Evolutionary conservation across 2,329 filamentous ascomycete genomes (phyloP).

Genomic region (Curvularia spicifera): DNA sequence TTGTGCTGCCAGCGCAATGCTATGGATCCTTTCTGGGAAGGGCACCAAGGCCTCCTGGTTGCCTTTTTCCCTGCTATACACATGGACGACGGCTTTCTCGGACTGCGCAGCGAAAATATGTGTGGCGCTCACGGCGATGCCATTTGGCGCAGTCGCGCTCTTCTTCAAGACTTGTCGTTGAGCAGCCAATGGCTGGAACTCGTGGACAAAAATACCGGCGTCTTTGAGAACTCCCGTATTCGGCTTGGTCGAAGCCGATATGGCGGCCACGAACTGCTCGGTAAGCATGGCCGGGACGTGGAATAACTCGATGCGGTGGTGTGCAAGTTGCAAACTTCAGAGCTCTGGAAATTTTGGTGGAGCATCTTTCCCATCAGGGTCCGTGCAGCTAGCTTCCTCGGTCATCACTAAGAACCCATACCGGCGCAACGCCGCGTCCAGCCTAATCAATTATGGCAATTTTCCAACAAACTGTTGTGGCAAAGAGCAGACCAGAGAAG

Average conservation of each 20-base stretch:
- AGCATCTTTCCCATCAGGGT: constrained; percentile 7
- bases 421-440: background rate
- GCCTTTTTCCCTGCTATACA: constrained; percentile 82
- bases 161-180: constrained; percentile 87
- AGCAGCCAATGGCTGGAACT: constrained; percentile 77
- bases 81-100: constrained; percentile 90
- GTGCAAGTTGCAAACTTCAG: constrained; percentile 7
- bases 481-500: background rate
- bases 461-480: background rate
- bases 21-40: constrained; percentile 85
- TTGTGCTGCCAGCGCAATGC: constrained; percentile 73
- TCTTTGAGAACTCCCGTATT: constrained; percentile 68
- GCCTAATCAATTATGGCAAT: background rate
- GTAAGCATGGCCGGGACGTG: constrained; percentile 53
- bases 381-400: constrained; percentile 9
- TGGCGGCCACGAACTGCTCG: constrained; percentile 59
- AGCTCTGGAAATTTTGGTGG: constrained; percentile 25
- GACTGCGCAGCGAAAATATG: constrained; percentile 92
- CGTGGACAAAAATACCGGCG: constrained; percentile 84
- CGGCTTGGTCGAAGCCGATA: constrained; percentile 51
- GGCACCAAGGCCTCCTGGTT: constrained; percentile 89
- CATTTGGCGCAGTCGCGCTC: constrained; percentile 79
- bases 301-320: constrained; percentile 7
- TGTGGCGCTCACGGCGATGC: constrained; percentile 77
- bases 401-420: background rate